Base-by-base conservation (phyloP, 1,139 yeast genomes). In the Pichia terricola region DNA sequence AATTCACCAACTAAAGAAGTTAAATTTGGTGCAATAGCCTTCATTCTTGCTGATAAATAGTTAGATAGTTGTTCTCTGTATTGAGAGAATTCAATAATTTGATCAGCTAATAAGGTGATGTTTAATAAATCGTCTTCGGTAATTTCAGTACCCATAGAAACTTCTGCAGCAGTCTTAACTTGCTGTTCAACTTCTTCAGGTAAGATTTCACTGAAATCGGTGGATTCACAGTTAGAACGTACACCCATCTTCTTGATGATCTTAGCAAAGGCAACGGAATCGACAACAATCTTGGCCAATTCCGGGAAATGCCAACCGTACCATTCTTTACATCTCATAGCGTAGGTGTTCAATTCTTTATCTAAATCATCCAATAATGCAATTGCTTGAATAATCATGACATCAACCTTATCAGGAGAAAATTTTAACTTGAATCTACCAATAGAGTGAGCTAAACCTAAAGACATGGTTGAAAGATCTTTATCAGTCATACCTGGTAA, bases 221-320 rank as follows among this genome's bases (percentile, higher is more conserved):
- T 81, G 54, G 82, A 91, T 43, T 87, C 69, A 57, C 95, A 95
- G 62, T 83, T 86, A 45, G 96, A 77, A 73, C 98, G 81, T 60
- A 86, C 72, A 55, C 98, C 98, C 96, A 91, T 88, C 57, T 82
- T 75, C 68, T 87, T 77, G 61, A 91, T 86, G 57, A 88, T 85
- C 73, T 94, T 82, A 49, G 95, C 95, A 65, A 79, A 89, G 44
- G 95, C 95, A 61, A 86, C 94, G 55, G 95, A 89, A 68, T 91
- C 98, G 57, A 86, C 80, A 56, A 89, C 88, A 64, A 91, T 87
- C 75, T 91, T 91, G 61, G 96, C 96, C 77, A 91, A 78, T 70
- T 91, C 99, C 38, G 99, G 99, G 80, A 91, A 94, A 67, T 91
- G 99, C 99, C 99, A 91, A 54, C 98, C 97, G 70, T 94, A 91